phyloP scores from a whole-genome alignment of 2,329 filamentous ascomycete genomes.

The Hirsutella minnesotensis region DNA sequence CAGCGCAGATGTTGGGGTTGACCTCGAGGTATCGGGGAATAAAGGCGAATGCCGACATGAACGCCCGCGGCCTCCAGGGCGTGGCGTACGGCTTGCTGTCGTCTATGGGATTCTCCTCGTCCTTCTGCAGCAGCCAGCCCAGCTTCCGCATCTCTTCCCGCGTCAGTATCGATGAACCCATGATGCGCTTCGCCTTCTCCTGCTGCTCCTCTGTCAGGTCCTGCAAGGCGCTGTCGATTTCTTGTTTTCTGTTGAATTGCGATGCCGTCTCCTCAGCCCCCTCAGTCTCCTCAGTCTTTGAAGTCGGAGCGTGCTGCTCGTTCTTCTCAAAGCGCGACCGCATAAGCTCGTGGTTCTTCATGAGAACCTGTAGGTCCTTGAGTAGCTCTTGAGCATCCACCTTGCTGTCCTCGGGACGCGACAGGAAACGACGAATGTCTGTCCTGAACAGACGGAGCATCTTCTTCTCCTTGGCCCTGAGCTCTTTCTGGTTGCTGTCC shows the following conservation, averaged over 20 bases:
- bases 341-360: constrained; percentile 19
- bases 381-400: constrained; percentile 18
- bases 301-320: no score
- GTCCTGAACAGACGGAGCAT: constrained; percentile 62
- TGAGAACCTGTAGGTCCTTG: constrained; percentile 18
- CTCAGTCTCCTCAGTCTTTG: constrained; percentile 3
- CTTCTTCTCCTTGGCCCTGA: constrained; percentile 63
- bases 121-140: constrained; percentile 43
- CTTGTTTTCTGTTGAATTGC: constrained; percentile 17
- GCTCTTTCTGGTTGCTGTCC: constrained; percentile 31
- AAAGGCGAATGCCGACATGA: constrained; percentile 87
- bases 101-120: constrained; percentile 68
- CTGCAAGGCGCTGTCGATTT: constrained; percentile 22
- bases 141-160: constrained; percentile 42
- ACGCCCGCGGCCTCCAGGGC: constrained; percentile 78
- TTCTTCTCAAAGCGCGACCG: constrained; percentile 18
- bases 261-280: constrained; percentile 8
- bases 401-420: constrained; percentile 18
- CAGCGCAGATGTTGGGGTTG: constrained; percentile 92
- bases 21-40: constrained; percentile 94
- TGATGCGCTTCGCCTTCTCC: constrained; percentile 20
- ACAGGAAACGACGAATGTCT: constrained; percentile 50
- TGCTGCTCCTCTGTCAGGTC: constrained; percentile 19
- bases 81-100: constrained; percentile 73
- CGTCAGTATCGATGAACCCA: constrained; percentile 22